Conservation (phyloP, 2,329 filamentous ascomycete species). For the Volutella citrinella region DNA sequence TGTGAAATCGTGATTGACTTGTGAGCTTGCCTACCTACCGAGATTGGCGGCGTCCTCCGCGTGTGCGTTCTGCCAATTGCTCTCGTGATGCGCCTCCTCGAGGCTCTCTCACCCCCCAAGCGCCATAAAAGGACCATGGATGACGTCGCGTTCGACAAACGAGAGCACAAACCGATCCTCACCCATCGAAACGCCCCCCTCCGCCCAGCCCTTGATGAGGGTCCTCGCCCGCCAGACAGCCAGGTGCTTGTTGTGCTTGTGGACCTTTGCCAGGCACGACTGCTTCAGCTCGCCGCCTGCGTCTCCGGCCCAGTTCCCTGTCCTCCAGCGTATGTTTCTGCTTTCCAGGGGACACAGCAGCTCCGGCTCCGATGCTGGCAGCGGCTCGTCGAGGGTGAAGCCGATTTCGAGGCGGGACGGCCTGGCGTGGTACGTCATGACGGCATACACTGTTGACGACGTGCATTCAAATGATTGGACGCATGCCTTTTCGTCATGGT, state of each 20-base stretch:
- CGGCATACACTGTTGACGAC: conserved; percentile 19
- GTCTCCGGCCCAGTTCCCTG: conserved; percentile 17
- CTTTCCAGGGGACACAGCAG: conserved; percentile 26
- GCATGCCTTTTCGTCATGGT: conserved; percentile 16
- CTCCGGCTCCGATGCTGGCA: conserved; percentile 9
- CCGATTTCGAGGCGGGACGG: conserved; percentile 26
- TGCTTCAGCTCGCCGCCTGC: conserved; percentile 18
- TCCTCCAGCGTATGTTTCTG: conserved; percentile 24
- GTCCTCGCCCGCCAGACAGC: conserved; percentile 28
- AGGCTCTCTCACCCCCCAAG: conserved; percentile 11
- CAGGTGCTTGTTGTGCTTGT: conserved; percentile 30
- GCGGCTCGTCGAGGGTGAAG: conserved; percentile 23
- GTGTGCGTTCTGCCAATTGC: no score
- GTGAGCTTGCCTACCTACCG: no score
- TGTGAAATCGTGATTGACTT: no score
- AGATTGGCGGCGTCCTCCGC: no score
- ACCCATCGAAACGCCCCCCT: conserved; percentile 23
- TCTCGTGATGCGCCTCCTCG: not conserved
- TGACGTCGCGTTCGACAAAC: conserved; percentile 21
- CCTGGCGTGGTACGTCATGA: conserved; percentile 24
- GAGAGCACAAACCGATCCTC: conserved; percentile 15
- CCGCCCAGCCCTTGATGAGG: conserved; percentile 22
- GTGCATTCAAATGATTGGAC: conserved; percentile 13
- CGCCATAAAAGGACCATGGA: conserved; percentile 17
- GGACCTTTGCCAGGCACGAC: conserved; percentile 23